Evolutionary conservation across 306 rosid genomes (phyloP).

Genomic region (Fragaria iinumae): DNA sequence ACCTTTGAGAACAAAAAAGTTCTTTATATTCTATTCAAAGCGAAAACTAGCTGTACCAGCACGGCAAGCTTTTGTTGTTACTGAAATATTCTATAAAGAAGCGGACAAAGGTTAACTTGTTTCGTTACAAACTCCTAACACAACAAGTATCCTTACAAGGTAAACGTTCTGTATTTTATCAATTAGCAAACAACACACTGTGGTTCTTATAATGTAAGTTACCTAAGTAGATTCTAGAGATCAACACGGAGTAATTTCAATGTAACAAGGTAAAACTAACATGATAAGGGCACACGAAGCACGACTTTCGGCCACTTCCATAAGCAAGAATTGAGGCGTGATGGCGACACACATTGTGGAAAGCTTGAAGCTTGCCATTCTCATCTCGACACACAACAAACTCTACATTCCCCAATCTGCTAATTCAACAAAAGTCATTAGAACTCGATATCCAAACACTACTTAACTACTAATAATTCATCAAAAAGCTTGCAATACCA

Average conservation of each 20-base stretch:
- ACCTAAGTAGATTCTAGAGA: neutral
- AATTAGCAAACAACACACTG: neutral
- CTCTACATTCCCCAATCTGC: slow-evolving; percentile 75
- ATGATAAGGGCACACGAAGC: slow-evolving; percentile 96
- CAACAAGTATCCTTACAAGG: neutral
- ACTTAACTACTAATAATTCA: slow-evolving; percentile 17
- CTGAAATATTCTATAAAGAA: neutral
- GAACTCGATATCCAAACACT: slow-evolving; percentile 35
- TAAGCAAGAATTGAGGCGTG: slow-evolving; percentile 79
- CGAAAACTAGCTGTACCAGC: too few species aligned
- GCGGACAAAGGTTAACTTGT: neutral
- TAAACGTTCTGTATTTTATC: neutral
- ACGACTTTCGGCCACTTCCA: slow-evolving; percentile 70
- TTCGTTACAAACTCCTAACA: neutral
- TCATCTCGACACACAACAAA: slow-evolving; percentile 78
- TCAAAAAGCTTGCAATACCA: slow-evolving; percentile 4
- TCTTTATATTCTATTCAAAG: too few species aligned
- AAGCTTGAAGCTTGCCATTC: slow-evolving; percentile 53
- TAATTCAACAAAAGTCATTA: neutral
- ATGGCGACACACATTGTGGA: slow-evolving; percentile 92
- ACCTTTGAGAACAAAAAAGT: too few species aligned
- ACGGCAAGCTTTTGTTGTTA: neutral
- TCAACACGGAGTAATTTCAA: neutral
- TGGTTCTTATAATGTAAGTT: neutral
- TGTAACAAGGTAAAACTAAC: slow-evolving; percentile 41